Evolutionary conservation across 352 stramenopile species (phyloP), one percentile per base, ranked within the genome.

Genomic region (Phytophthora sp.): DNA sequence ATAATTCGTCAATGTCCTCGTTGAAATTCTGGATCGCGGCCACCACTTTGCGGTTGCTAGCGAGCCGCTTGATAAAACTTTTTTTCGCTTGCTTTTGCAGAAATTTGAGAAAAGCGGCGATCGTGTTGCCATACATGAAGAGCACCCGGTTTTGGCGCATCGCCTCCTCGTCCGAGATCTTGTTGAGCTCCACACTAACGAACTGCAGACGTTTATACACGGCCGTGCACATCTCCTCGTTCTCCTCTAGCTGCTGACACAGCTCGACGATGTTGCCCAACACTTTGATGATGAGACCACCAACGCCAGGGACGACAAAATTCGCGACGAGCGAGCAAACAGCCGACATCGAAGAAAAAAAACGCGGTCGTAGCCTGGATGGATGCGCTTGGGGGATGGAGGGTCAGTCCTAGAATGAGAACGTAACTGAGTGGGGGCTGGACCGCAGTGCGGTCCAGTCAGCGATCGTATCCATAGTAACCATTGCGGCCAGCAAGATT

Each of bases 191-290:
- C 46, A 69, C 57, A 24, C 30, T 61, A 26, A 73, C 51, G 38
- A 73, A 63, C 44, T 45, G 6, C 21, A 73, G 38, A 0, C 65
- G 65, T n/a, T 63, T 64, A 44, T 52, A 31, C n/a, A 73, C 65
- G 3, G 58, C 38, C 3, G 33, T 29, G 51, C 58, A 68, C 57
- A 73, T 73, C 15, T 52, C 58, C 45, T 73, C 65, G 57, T 78
- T 73, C 67, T 73, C 62, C 30, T 76, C 71, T 21, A 73, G 63
- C 53, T 75, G 52, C 29, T 70, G 62, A 33, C 67, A 75, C 33
- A 75, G 41, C 20, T 54, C 53, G 23, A 57, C 33, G 23, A 75
- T 66, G 49, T 62, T 66, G 49, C 27, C 42, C 21, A 75, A 46
- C 29, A 50, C 42, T 0, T 67, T 52, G 9, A 63, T 62, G 50